Evolutionary conservation across 1,139 yeast genomes (phyloP).

Genomic region (Suhomyces taliae): DNA sequence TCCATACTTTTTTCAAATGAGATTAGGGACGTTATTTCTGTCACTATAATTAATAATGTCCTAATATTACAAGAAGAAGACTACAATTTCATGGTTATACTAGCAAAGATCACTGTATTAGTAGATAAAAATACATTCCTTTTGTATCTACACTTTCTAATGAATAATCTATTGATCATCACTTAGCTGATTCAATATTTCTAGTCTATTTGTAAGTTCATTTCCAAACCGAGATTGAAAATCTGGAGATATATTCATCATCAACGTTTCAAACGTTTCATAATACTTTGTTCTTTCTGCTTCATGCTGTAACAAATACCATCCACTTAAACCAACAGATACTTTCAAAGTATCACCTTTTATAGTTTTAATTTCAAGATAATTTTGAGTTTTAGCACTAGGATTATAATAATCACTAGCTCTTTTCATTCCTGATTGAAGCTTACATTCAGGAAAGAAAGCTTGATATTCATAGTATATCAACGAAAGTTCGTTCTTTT

Average conservation of each 20-base stretch:
- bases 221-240: slow-evolving; percentile 9
- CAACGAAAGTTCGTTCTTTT: slow-evolving; percentile 24
- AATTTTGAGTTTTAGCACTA: slow-evolving; percentile 4
- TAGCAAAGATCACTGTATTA: no score
- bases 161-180: no score
- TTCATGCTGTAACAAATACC: slow-evolving; percentile 22
- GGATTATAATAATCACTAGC: slow-evolving; percentile 1
- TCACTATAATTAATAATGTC: no score
- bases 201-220: slow-evolving; percentile 11
- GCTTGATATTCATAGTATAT: slow-evolving; percentile 29
- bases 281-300: slow-evolving; percentile 6
- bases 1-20: no score
- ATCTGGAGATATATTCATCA: slow-evolving; percentile 15
- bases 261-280: slow-evolving; percentile 25
- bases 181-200: not conserved
- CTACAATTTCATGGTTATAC: no score
- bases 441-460: slow-evolving; percentile 26
- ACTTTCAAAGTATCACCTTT: slow-evolving; percentile 25
- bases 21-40: no score
- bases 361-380: slow-evolving; percentile 16
- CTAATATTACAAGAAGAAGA: no score
- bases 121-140: no score
- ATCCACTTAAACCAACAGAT: slow-evolving; percentile 35
- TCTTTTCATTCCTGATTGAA: slow-evolving; percentile 9
- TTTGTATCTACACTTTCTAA: no score